Conservation (phyloP, 495 filamentous ascomycete species). For the Neurospora cerealis region DNA sequence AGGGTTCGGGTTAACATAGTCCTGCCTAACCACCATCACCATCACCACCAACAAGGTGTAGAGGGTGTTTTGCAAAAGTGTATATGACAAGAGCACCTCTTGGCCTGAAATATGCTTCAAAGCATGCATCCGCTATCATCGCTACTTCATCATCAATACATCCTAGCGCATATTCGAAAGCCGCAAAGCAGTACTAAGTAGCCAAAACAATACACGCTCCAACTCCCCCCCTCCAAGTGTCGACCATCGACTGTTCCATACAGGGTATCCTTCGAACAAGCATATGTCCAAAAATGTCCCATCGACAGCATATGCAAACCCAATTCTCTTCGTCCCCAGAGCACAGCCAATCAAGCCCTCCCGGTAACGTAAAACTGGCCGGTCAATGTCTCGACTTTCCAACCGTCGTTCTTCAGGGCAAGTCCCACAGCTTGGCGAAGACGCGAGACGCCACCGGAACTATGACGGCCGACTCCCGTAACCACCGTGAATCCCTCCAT, state of each 20-base stretch:
- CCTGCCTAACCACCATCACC: background rate
- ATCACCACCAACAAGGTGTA: background rate
- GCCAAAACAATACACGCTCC: background rate
- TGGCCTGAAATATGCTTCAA: background rate
- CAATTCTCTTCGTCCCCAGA: background rate
- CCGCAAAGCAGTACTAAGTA: background rate
- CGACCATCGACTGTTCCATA: background rate
- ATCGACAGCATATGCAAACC: background rate
- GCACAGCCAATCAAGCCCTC: slow-evolving; percentile 14
- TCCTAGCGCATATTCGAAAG: background rate
- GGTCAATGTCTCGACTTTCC: slow-evolving; percentile 62
- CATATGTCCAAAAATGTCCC: background rate
- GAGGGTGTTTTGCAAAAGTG: background rate
- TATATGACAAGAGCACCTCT: background rate
- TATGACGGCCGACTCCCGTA: slow-evolving; percentile 73
- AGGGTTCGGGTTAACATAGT: background rate
- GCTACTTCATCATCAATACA: background rate
- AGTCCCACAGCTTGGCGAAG: slow-evolving; percentile 73
- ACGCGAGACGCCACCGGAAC: slow-evolving; percentile 60
- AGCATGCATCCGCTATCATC: background rate
- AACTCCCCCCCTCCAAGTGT: background rate
- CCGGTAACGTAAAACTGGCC: slow-evolving; percentile 60
- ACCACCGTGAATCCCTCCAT: slow-evolving; percentile 55
- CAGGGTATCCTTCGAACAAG: background rate
- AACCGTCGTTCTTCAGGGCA: slow-evolving; percentile 67